Evolutionary conservation across 2,329 filamentous ascomycete species (phyloP).

Genomic region (Coniochaeta pulveracea): DNA sequence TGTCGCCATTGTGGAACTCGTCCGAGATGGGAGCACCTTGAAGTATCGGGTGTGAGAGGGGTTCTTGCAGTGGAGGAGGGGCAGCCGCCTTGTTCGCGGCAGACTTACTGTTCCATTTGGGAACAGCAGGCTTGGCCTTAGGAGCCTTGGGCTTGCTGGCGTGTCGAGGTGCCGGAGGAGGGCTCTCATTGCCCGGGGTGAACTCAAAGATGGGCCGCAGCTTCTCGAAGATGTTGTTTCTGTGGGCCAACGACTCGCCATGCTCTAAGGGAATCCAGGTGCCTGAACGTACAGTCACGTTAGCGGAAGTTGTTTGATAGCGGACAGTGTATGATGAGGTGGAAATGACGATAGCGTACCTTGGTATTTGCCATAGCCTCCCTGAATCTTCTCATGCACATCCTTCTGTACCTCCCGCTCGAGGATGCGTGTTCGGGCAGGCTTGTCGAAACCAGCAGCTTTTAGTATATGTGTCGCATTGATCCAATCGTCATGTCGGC

Average conservation of each 20-base stretch:
- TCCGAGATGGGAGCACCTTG: constrained; percentile 31
- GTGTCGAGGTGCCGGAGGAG: constrained; percentile 89
- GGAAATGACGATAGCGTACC: constrained; percentile 33
- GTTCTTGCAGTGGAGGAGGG: too few relatives aligned
- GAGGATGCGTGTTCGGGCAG: constrained; percentile 84
- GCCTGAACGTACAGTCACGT: constrained; percentile 34
- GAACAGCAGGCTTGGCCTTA: constrained; percentile 48
- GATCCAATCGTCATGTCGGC: constrained; percentile 90
- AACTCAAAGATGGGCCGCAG: constrained; percentile 85
- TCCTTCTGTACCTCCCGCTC: constrained; percentile 97
- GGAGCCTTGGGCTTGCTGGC: constrained; percentile 74
- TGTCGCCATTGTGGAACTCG: constrained; percentile 52
- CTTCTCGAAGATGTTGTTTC: constrained; percentile 78
- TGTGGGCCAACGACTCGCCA: constrained; percentile 70
- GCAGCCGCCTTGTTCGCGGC: constrained; percentile 7
- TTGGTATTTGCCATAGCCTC: constrained; percentile 97
- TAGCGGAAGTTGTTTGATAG: constrained; percentile 1
- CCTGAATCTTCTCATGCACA: constrained; percentile 93
- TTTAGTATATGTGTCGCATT: constrained; percentile 99
- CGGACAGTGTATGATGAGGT: background rate
- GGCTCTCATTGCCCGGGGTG: constrained; percentile 71
- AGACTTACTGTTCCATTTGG: constrained; percentile 42
- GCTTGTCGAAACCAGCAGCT: constrained; percentile 94
- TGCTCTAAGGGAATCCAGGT: constrained; percentile 90
- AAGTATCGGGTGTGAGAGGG: too few relatives aligned